phyloP scores from a whole-genome alignment of 129 eudicot species.

The Artemisia argyi region DNA sequence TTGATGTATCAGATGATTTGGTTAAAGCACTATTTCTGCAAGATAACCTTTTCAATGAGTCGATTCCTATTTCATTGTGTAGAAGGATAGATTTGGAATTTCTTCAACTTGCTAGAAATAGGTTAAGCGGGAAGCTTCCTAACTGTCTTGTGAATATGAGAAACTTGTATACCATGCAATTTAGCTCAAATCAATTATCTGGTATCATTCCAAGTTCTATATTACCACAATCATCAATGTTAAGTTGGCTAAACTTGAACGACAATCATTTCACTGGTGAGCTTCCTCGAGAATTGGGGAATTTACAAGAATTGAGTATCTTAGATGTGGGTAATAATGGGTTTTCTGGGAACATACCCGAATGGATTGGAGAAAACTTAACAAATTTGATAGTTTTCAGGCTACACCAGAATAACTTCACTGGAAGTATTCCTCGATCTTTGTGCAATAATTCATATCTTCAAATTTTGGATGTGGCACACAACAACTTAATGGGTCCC shows the following conservation, averaged over 20 bases:
- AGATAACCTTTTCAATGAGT: too few relatives aligned
- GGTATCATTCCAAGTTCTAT: too few relatives aligned
- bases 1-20: neutral
- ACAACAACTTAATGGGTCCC: constrained; percentile 2
- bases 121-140: neutral
- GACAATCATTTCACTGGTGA: too few relatives aligned
- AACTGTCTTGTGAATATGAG: neutral
- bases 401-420: neutral
- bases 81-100: too few relatives aligned
- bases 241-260: too few relatives aligned
- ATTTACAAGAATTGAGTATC: too few relatives aligned
- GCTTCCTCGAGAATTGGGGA: too few relatives aligned
- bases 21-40: too few relatives aligned
- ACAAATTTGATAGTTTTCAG: neutral
- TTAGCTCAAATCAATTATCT: neutral
- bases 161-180: neutral
- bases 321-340: too few relatives aligned
- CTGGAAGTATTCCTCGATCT: neutral
- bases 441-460: constrained; percentile 2
- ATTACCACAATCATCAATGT: too few relatives aligned
- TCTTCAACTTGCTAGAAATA: too few relatives aligned
- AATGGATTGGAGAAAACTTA: neutral
- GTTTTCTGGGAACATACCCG: neutral
- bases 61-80: too few relatives aligned
- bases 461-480: neutral